Evolutionary conservation across 148 eudicot genomes (phyloP).

Genomic region (Rheum nobile): DNA sequence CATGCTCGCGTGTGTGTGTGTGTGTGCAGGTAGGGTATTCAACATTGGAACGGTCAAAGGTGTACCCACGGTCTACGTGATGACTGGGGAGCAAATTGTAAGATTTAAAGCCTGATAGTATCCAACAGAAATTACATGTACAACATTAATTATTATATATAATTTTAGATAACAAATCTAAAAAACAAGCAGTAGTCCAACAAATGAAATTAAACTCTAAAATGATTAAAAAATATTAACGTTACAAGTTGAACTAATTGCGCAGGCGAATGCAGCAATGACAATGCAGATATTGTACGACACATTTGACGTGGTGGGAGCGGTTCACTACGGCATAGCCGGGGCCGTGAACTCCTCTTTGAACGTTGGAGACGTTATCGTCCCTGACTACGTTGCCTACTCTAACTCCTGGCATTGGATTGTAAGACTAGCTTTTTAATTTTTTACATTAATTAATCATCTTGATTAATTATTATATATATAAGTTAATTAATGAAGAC

Average conservation of each 20-base stretch:
- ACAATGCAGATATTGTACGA: slow-evolving; percentile 2
- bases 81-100: slow-evolving; percentile 50
- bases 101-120: background rate
- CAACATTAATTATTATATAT: too few relatives aligned
- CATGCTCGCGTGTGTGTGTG: background rate
- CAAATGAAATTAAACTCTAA: too few relatives aligned
- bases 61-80: slow-evolving; percentile 44
- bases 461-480: background rate
- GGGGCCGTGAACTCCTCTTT: background rate
- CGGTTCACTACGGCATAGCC: background rate
- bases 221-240: too few relatives aligned
- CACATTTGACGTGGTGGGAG: slow-evolving; percentile 1
- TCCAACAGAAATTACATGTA: too few relatives aligned
- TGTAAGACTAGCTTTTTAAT: background rate
- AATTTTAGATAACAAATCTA: too few relatives aligned
- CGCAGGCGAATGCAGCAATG: slow-evolving; percentile 7
- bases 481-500: too few relatives aligned
- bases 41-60: slow-evolving; percentile 43
- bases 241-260: too few relatives aligned
- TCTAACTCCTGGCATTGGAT: slow-evolving; percentile 5
- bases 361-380: background rate
- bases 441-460: background rate
- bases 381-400: background rate
- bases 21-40: slow-evolving; percentile 38
- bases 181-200: too few relatives aligned